A percentile compares a stretch with the other conserved stretches of the same genome.
Evolutionary conservation across 2,329 filamentous ascomycete species (phyloP).

Genomic region (Shiraia sp.): DNA sequence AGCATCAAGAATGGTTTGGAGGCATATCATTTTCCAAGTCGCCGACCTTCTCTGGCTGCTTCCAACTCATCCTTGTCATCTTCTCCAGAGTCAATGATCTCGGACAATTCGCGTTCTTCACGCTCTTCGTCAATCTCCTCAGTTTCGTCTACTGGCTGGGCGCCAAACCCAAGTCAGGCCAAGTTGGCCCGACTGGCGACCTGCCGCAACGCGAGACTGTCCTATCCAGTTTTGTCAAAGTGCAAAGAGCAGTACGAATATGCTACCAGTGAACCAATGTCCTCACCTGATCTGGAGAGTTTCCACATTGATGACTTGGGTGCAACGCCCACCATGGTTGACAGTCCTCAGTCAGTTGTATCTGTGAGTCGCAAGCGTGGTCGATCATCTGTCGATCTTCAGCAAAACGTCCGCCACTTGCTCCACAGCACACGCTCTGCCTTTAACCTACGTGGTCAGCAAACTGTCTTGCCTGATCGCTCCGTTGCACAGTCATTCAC

Average conservation of each 20-base stretch:
- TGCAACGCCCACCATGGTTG: slow-evolving; percentile 29
- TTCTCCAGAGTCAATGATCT: slow-evolving; percentile 67
- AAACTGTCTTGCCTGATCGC: slow-evolving; percentile 41
- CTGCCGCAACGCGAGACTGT: slow-evolving; percentile 54
- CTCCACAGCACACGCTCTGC: slow-evolving; percentile 50
- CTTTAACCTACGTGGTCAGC: slow-evolving; percentile 41
- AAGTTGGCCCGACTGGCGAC: slow-evolving; percentile 57
- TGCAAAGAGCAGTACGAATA: slow-evolving; percentile 43
- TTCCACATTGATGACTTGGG: slow-evolving; percentile 57
- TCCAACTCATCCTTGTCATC: slow-evolving; percentile 58
- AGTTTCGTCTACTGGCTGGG: slow-evolving; percentile 54
- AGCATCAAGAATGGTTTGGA: slow-evolving; percentile 48
- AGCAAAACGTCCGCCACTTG: slow-evolving; percentile 70
- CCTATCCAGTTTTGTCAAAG: slow-evolving; percentile 44
- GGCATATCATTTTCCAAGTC: slow-evolving; percentile 50
- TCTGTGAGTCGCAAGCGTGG: slow-evolving; percentile 59
- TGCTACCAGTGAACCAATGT: slow-evolving; percentile 40
- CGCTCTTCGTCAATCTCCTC: slow-evolving; percentile 60
- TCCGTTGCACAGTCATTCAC: slow-evolving; percentile 40
- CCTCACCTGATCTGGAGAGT: slow-evolving; percentile 45
- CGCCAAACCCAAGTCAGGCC: slow-evolving; percentile 55
- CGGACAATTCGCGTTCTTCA: slow-evolving; percentile 61
- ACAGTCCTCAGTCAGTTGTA: slow-evolving; percentile 29
- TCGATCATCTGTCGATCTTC: slow-evolving; percentile 64
- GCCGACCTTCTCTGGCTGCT: slow-evolving; percentile 54